Evolutionary conservation across 257 asterid genomes (phyloP).

Genomic region (Capsicum rhomboideum): DNA sequence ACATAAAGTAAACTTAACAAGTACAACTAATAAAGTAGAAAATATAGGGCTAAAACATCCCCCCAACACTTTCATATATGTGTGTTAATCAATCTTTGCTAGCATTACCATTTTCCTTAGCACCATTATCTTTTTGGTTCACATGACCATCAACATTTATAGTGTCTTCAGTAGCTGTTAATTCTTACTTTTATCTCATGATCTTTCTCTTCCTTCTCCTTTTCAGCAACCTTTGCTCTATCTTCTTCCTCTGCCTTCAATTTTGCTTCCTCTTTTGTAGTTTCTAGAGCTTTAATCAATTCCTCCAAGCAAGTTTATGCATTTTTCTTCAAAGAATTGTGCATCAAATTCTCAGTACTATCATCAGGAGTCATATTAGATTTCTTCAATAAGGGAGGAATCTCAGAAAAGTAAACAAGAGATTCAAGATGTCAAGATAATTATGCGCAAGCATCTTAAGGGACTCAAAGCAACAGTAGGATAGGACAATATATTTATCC

Average conservation of each 20-base stretch:
- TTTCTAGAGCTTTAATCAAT: too few species aligned
- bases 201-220: not conserved
- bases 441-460: too few species aligned
- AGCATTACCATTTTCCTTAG: not conserved
- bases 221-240: not conserved
- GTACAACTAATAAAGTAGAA: not conserved
- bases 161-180: not conserved
- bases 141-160: not conserved
- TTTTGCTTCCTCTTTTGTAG: too few species aligned
- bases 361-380: not conserved
- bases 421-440: too few species aligned
- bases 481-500: too few species aligned
- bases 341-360: not conserved
- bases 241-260: not conserved
- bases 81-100: not conserved
- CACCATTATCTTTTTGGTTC: too few species aligned
- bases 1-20: too few species aligned
- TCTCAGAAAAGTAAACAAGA: too few species aligned
- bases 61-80: not conserved
- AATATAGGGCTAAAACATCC: not conserved
- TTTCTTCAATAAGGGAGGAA: too few species aligned
- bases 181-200: not conserved
- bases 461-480: too few species aligned
- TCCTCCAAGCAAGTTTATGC: too few species aligned
- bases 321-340: too few species aligned